phyloP scores from a whole-genome alignment of 768 basidiomycete species.

The Steccherinum ochraceum region DNA sequence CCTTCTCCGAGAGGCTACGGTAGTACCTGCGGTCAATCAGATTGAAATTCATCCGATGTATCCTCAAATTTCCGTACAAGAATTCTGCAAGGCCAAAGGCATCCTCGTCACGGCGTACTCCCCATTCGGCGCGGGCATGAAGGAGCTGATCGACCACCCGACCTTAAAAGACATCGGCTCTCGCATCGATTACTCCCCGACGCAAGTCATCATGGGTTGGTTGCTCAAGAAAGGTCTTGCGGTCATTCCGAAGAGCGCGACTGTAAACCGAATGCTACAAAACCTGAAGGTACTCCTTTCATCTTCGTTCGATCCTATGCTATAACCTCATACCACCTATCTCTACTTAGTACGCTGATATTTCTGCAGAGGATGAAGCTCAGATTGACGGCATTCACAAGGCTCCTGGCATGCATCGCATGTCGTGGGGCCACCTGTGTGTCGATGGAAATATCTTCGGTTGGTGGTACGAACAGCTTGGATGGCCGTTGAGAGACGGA shows the following conservation, averaged over 20 bases:
- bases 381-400: conserved; percentile 35
- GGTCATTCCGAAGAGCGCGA: conserved; percentile 44
- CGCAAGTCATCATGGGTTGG: conserved; percentile 49
- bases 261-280: conserved; percentile 34
- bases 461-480: conserved; percentile 39
- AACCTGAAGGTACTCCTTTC: conserved; percentile 39
- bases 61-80: conserved; percentile 49
- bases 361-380: conserved; percentile 26
- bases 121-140: too few relatives aligned
- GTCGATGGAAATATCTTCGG: conserved; percentile 30
- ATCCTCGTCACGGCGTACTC: conserved; percentile 66
- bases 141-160: too few relatives aligned
- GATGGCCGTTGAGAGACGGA: too few relatives aligned
- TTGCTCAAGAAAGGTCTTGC: conserved; percentile 40
- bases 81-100: conserved; percentile 47
- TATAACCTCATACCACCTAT: background rate
- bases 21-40: conserved; percentile 63
- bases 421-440: conserved; percentile 19
- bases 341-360: background rate
- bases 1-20: conserved; percentile 38
- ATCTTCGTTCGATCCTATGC: background rate
- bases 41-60: conserved; percentile 69
- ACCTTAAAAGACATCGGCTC: too few relatives aligned
- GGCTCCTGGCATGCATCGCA: conserved; percentile 34
- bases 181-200: too few relatives aligned